Conservation (phyloP, 345 rosid genomes). For the Gossypium turneri region DNA sequence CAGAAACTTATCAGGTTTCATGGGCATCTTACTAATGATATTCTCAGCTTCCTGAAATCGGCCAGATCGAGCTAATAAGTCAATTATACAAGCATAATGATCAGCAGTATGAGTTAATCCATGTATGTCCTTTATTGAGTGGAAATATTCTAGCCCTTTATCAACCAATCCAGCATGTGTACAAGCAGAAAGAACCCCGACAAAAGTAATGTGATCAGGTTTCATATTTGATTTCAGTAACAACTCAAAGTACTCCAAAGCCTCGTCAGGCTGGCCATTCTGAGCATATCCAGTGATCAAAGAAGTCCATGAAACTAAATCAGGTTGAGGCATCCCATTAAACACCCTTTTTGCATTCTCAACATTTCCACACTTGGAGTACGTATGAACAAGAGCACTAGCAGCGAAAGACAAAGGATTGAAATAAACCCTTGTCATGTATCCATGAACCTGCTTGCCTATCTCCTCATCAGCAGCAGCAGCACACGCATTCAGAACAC, state of each 20-base stretch:
- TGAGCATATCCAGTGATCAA: conserved; percentile 79
- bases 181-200: conserved; percentile 84
- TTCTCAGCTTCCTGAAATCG: conserved; percentile 50
- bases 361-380: conserved; percentile 74
- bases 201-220: conserved; percentile 77
- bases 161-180: conserved; percentile 81
- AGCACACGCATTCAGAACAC: conserved; percentile 72
- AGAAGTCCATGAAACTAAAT: conserved; percentile 82
- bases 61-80: conserved; percentile 71
- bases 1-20: conserved; percentile 71
- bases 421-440: conserved; percentile 61
- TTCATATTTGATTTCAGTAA: conserved; percentile 56
- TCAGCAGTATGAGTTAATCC: conserved; percentile 63
- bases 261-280: conserved; percentile 63
- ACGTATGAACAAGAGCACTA: conserved; percentile 83
- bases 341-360: conserved; percentile 61
- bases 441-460: conserved; percentile 82
- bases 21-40: conserved; percentile 58
- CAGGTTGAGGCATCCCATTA: conserved; percentile 42
- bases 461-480: conserved; percentile 54
- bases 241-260: conserved; percentile 59
- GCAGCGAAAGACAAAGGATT: conserved; percentile 64
- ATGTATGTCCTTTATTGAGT: conserved; percentile 54
- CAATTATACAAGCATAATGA: conserved; percentile 82
- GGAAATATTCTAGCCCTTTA: conserved; percentile 61